phyloP scores from a whole-genome alignment of 2,329 filamentous ascomycete genomes.

The Colletotrichum tamarilloi region DNA sequence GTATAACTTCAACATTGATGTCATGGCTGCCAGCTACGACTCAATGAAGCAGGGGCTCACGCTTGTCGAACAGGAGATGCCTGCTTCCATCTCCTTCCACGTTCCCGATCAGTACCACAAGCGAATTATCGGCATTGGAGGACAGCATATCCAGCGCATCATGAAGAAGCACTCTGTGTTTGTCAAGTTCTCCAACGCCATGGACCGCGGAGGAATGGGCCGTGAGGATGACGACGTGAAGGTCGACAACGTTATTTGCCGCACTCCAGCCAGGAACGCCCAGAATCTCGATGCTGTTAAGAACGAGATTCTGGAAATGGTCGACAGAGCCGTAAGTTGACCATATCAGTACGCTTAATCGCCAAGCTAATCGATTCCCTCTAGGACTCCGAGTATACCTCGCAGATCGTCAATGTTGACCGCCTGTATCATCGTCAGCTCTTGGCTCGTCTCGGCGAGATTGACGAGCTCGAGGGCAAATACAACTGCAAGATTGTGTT shows the following conservation, averaged over 20 bases:
- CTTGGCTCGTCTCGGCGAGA: conserved; percentile 85
- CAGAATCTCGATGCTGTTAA: conserved; percentile 97
- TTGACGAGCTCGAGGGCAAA: conserved; percentile 97
- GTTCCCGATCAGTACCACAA: conserved; percentile 99
- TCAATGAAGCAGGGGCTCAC: conserved; percentile 92
- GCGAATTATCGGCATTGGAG: conserved; percentile 97
- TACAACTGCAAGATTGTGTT: conserved; percentile 99
- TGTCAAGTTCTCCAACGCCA: conserved; percentile 99
- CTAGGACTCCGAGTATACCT: conserved; percentile 94
- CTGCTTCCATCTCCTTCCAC: conserved; percentile 98
- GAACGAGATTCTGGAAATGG: conserved; percentile 99
- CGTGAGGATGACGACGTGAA: conserved; percentile 98
- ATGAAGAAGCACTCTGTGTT: conserved; percentile 99
- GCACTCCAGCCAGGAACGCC: conserved; percentile 95
- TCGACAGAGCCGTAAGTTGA: conserved; percentile 83
- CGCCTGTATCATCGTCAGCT: conserved; percentile 95
- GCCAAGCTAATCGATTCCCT: conserved; percentile 23
- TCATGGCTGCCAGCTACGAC: conserved; percentile 91
- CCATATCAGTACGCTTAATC: background rate
- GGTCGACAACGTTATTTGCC: conserved; percentile 98
- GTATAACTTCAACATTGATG: conserved; percentile 99
- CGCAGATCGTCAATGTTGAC: conserved; percentile 92
- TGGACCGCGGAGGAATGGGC: conserved; percentile 92
- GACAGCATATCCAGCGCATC: conserved; percentile 98
- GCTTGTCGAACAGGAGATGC: conserved; percentile 98